These are phyloP conservation scores for Laburnicola sp. DNA, from an alignment of 2,329 filamentous ascomycete genomes.

Conservation along the genomic window DNA sequence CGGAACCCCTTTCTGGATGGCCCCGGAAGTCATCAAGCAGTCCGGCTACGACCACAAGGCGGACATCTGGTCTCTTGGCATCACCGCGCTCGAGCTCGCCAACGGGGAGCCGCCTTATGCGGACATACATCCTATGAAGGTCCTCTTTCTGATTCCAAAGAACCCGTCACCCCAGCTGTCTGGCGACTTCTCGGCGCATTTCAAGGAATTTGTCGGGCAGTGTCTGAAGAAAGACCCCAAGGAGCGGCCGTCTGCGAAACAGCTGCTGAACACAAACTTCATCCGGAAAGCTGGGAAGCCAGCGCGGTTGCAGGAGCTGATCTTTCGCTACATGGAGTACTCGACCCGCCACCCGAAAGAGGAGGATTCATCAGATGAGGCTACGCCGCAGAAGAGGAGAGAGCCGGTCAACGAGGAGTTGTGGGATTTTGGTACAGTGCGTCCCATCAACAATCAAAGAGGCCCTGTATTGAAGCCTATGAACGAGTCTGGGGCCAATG, in stretches of 20 bases:
- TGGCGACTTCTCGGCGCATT: slow-evolving; percentile 52
- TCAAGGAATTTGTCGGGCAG: slow-evolving; percentile 58
- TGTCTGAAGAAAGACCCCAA: slow-evolving; percentile 88
- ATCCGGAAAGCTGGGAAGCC: slow-evolving; percentile 91
- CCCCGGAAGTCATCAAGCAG: slow-evolving; percentile 97
- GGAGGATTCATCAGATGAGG: slow-evolving; percentile 50
- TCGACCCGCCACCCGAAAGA: slow-evolving; percentile 74
- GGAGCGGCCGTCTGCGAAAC: slow-evolving; percentile 82
- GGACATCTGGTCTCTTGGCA: slow-evolving; percentile 97
- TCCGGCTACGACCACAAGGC: slow-evolving; percentile 97
- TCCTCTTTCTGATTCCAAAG: slow-evolving; percentile 93
- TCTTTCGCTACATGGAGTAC: slow-evolving; percentile 88
- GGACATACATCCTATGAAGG: slow-evolving; percentile 98
- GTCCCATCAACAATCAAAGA: slow-evolving; percentile 64
- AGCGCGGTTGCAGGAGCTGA: slow-evolving; percentile 93
- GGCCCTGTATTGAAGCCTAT: slow-evolving; percentile 69
- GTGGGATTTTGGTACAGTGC: slow-evolving; percentile 97
- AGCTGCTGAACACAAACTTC: slow-evolving; percentile 87
- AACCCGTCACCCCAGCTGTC: slow-evolving; percentile 78
- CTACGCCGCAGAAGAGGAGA: slow-evolving; percentile 43
- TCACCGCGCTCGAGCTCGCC: slow-evolving; percentile 89
- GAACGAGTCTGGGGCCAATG: slow-evolving; percentile 81
- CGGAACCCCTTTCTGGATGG: slow-evolving; percentile 99
- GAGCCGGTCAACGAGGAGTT: slow-evolving; percentile 74
- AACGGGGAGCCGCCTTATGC: slow-evolving; percentile 92